Conservation (phyloP, 2,329 filamentous ascomycete genomes). For the Fusarium succisae region DNA sequence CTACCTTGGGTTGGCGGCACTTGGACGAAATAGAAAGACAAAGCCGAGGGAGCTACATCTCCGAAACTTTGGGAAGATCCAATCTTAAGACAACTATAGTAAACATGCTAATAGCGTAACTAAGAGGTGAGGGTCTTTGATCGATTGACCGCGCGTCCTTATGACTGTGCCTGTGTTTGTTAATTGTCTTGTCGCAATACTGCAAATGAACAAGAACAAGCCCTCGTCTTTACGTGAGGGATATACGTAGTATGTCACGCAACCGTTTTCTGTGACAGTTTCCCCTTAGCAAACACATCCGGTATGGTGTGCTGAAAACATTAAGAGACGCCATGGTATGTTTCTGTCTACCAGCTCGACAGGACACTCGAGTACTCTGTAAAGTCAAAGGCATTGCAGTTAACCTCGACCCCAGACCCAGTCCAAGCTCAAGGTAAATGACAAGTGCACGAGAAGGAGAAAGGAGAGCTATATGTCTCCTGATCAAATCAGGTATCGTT, state of each 20-base stretch:
- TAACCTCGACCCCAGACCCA: not conserved
- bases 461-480: slow-evolving; percentile 31
- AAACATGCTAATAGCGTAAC: not conserved
- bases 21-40: not conserved
- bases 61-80: not conserved
- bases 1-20: not conserved
- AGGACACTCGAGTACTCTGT: not conserved
- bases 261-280: not conserved
- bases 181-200: not conserved
- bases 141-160: not conserved
- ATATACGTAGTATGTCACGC: not conserved
- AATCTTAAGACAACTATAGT: slow-evolving; percentile 3
- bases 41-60: not conserved
- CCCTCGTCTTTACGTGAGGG: not conserved
- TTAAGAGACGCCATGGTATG: not conserved
- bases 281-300: not conserved
- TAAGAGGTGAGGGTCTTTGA: not conserved
- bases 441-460: slow-evolving; percentile 3
- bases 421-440: not conserved
- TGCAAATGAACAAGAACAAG: not conserved
- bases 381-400: not conserved
- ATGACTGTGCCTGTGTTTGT: not conserved
- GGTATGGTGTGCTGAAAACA: not conserved
- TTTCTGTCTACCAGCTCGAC: not conserved
- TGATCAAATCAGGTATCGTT: slow-evolving; percentile 15